Evolutionary conservation across 2,329 filamentous ascomycete genomes (phyloP).

Genomic region (Aspergillus quadrilineatus): DNA sequence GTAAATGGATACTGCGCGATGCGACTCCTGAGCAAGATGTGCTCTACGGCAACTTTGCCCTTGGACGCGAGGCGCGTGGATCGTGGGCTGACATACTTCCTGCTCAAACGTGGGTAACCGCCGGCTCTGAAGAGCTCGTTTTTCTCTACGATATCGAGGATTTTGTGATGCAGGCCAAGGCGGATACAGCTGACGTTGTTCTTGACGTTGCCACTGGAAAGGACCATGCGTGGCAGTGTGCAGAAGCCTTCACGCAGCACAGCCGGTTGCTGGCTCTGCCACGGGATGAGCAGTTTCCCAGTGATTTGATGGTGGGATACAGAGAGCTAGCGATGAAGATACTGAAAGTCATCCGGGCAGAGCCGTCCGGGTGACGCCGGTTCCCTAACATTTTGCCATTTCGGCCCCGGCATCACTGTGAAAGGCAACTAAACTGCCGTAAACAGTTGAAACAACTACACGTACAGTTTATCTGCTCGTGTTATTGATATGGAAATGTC

Average conservation of each 20-base stretch:
- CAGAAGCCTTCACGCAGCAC: constrained; percentile 17
- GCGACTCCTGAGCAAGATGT: not conserved
- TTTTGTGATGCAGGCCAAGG: constrained; percentile 10
- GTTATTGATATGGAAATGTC: too few relatives aligned
- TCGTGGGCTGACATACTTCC: constrained; percentile 19
- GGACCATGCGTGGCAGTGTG: constrained; percentile 20
- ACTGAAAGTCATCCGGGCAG: constrained; percentile 12
- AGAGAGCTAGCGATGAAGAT: constrained; percentile 35
- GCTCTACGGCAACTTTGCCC: constrained; percentile 15
- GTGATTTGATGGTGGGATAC: constrained; percentile 12
- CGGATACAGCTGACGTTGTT: constrained; percentile 2
- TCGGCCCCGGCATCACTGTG: too few relatives aligned
- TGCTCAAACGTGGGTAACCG: constrained; percentile 13
- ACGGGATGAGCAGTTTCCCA: constrained; percentile 2
- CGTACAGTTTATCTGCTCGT: too few relatives aligned
- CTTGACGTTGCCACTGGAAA: constrained; percentile 10
- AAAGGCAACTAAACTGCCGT: too few relatives aligned
- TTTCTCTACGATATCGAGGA: constrained; percentile 19
- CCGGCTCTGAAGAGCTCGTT: constrained; percentile 16
- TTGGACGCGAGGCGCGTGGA: constrained; percentile 5
- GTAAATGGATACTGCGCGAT: constrained; percentile 7
- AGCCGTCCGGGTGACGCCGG: too few relatives aligned
- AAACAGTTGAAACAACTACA: too few relatives aligned
- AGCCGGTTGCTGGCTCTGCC: constrained; percentile 5
- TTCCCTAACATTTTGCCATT: too few relatives aligned